These are phyloP conservation scores for Mycena floridula DNA, from an alignment of 768 basidiomycete species.

Conservation along the genomic window DNA sequence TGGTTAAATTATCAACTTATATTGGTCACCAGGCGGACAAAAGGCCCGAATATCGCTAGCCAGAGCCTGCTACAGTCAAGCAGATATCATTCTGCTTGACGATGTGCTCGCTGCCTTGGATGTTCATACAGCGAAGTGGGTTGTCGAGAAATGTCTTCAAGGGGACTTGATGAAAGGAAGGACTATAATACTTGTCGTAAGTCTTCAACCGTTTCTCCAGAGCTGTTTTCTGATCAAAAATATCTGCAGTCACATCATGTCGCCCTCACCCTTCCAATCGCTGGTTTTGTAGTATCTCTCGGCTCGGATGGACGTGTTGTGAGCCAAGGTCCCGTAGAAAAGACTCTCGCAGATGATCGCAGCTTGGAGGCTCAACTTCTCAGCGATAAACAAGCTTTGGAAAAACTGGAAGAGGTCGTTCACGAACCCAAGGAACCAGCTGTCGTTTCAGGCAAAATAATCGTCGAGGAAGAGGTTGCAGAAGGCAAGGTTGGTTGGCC, in stretches of 20 bases:
- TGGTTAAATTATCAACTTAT: slow-evolving; percentile 1
- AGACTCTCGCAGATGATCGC: slow-evolving; percentile 19
- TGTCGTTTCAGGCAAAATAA: slow-evolving; percentile 32
- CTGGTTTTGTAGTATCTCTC: slow-evolving; percentile 37
- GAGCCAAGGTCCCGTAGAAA: slow-evolving; percentile 33
- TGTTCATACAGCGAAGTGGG: slow-evolving; percentile 45
- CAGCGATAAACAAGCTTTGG: slow-evolving; percentile 7
- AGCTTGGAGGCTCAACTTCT: neutral
- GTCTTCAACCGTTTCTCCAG: neutral
- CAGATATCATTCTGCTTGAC: slow-evolving; percentile 45
- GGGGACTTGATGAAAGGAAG: slow-evolving; percentile 33
- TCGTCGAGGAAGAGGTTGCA: slow-evolving; percentile 40
- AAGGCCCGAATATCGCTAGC: slow-evolving; percentile 55
- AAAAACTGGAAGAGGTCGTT: slow-evolving; percentile 8
- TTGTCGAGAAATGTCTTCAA: slow-evolving; percentile 40
- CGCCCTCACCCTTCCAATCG: slow-evolving; percentile 30
- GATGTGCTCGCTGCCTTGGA: slow-evolving; percentile 46
- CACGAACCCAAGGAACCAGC: slow-evolving; percentile 3
- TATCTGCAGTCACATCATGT: slow-evolving; percentile 38
- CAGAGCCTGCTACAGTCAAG: slow-evolving; percentile 50
- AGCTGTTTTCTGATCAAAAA: neutral
- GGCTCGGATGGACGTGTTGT: slow-evolving; percentile 32
- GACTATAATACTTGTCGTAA: slow-evolving; percentile 37
- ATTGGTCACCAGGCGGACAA: slow-evolving; percentile 40
- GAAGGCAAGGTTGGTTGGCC: slow-evolving; percentile 38